These are phyloP conservation scores for Parathielavia appendiculata DNA, from an alignment of 495 filamentous ascomycete genomes.

Conservation along the genomic window DNA sequence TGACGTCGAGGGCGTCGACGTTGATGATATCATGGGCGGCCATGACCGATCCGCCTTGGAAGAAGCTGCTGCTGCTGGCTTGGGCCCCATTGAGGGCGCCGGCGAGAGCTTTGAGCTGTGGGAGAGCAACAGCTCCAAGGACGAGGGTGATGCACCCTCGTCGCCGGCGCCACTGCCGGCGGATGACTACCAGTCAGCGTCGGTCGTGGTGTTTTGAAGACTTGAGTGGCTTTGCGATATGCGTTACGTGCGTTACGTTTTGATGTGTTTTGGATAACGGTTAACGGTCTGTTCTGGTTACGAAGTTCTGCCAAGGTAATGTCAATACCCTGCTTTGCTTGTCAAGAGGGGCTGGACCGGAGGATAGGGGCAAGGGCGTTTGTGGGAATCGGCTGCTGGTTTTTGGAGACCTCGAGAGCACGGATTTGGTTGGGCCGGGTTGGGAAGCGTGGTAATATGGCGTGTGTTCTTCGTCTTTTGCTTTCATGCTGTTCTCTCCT, in stretches of 20 bases:
- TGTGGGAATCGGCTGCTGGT: neutral
- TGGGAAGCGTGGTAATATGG: neutral
- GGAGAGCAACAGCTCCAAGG: constrained; percentile 59
- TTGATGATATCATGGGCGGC: constrained; percentile 49
- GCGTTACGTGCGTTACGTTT: neutral
- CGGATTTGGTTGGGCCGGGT: neutral
- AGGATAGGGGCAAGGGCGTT: constrained; percentile 4
- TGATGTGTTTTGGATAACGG: constrained; percentile 1
- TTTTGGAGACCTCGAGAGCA: neutral
- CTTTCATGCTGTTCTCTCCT: neutral
- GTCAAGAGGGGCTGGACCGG: constrained; percentile 1
- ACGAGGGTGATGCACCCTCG: constrained; percentile 34
- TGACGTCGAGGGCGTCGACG: constrained; percentile 24
- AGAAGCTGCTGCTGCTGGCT: constrained; percentile 34
- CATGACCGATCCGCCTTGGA: constrained; percentile 15
- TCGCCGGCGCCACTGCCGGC: constrained; percentile 20
- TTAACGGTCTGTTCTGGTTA: neutral
- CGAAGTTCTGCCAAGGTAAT: neutral
- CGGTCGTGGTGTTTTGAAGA: constrained; percentile 2
- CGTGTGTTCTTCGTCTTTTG: neutral
- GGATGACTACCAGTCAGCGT: neutral
- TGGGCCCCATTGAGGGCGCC: constrained; percentile 49
- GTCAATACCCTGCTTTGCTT: constrained; percentile 9
- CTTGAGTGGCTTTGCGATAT: neutral
- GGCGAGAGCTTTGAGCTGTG: constrained; percentile 57